Base-by-base conservation (phyloP, 1,139 yeast genomes). In the Debaryomyces sp. region DNA sequence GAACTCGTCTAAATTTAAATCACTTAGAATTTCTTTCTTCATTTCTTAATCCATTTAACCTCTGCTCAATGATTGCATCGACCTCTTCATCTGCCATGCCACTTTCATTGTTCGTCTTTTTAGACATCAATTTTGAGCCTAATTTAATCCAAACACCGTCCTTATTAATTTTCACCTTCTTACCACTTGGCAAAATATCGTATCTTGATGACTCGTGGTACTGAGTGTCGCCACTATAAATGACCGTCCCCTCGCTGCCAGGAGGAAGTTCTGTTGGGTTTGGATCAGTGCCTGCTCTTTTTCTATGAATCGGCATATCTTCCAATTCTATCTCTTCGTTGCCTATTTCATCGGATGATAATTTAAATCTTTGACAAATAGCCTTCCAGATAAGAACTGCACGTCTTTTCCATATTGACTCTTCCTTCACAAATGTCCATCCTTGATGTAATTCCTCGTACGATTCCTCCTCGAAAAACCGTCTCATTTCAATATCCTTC, bases 381-480 rank as follows among this genome's bases (percentile, higher is more conserved):
- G 6, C 30, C 13, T 51, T 53, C 9, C 45, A 33, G 1, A 51
- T 17, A 6, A 10, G 10, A 10, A 50, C 36, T 8, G 34, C 23
- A 35, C 42, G 53, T 32, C 46, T 55, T 32, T 44, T 46, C 57
- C 58, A 55, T 5, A 52, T 46, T 23, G 43, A 43, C 2, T 46
- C 24, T 22, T 81, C 81, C 46, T 70, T 74, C 18, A 75, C 67
- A 75, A 85, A 83, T 1, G 80, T 80, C 97, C 97, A 90, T 2
- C 97, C 89, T 62, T 88, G 95, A 46, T 78, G 74, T 62, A 94
- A 75, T 54, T 91, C 96, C 27, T 74, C 73, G 58, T 76, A 86
- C 0, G 98, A 87, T 41, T 80, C 85, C 40, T 80, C 70, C 64
- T 94, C 98, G 56, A 95, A 78, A 36, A 81, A 74, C 54, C 81